These are phyloP conservation scores for Brassica carinata DNA, from an alignment of 345 rosid genomes.

Conservation along the genomic window DNA sequence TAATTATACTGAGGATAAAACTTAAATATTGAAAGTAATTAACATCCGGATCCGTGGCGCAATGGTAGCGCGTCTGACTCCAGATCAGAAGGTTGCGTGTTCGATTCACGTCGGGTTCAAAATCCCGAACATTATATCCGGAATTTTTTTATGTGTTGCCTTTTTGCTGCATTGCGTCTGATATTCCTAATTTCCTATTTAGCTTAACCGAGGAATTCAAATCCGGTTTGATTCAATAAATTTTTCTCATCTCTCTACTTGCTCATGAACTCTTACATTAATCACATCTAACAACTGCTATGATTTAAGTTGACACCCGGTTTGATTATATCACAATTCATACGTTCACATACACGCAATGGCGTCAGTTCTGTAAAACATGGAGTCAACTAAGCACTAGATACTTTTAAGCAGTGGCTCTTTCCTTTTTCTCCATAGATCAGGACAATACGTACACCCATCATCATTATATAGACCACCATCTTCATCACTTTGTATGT, in stretches of 20 bases:
- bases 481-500: not conserved
- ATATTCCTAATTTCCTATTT: not conserved
- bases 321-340: not conserved
- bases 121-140: not conserved
- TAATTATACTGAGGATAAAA: not conserved
- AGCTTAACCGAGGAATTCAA: not conserved
- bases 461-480: too few species aligned
- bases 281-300: not conserved
- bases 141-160: not conserved
- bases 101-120: conserved; percentile 95
- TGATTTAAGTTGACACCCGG: not conserved
- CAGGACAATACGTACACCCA: too few species aligned
- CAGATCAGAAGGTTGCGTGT: conserved; percentile 98
- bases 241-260: not conserved
- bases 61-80: conserved; percentile 99
- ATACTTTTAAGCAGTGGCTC: not conserved
- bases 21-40: not conserved
- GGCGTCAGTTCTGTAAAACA: not conserved
- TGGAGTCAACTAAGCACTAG: not conserved
- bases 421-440: not conserved
- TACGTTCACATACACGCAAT: not conserved
- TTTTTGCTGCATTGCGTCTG: not conserved
- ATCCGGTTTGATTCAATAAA: not conserved
- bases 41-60: conserved; percentile 77
- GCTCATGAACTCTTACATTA: not conserved